Evolutionary conservation across 2,329 filamentous ascomycete genomes (phyloP).

Genomic region (Cryphonectria parasitica): DNA sequence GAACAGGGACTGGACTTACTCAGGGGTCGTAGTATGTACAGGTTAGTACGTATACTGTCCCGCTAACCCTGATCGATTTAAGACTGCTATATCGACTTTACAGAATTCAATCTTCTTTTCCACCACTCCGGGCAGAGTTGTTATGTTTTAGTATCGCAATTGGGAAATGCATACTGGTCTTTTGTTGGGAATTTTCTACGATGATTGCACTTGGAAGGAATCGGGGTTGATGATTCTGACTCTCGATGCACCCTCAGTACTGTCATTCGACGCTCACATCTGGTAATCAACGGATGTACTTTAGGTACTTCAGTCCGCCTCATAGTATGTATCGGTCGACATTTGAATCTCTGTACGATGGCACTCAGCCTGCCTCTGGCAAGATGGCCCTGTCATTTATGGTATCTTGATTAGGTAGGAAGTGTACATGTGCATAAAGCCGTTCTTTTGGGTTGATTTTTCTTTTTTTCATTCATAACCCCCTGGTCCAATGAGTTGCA

Average conservation of each 20-base stretch:
- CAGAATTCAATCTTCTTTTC: too few relatives aligned
- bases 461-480: not conserved
- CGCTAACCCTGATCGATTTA: not conserved
- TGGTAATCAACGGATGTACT: too few relatives aligned
- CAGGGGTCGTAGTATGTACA: too few relatives aligned
- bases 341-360: not conserved
- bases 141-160: too few relatives aligned
- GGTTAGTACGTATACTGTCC: not conserved
- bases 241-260: too few relatives aligned
- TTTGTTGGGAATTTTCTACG: too few relatives aligned
- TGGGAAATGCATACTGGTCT: too few relatives aligned
- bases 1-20: not conserved
- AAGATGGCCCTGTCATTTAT: not conserved
- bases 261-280: too few relatives aligned
- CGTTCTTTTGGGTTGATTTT: not conserved
- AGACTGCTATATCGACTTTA: too few relatives aligned
- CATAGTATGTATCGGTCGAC: not conserved
- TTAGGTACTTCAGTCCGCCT: too few relatives aligned
- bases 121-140: too few relatives aligned
- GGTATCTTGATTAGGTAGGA: slow-evolving; percentile 2
- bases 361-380: not conserved
- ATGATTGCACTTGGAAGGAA: not conserved
- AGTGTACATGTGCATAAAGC: not conserved
- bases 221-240: not conserved
- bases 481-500: not conserved